A percentile compares a stretch with the other conserved stretches of the same genome.
Evolutionary conservation across 495 filamentous ascomycete species (phyloP).

Genomic region (Penicillium verhagenii): DNA sequence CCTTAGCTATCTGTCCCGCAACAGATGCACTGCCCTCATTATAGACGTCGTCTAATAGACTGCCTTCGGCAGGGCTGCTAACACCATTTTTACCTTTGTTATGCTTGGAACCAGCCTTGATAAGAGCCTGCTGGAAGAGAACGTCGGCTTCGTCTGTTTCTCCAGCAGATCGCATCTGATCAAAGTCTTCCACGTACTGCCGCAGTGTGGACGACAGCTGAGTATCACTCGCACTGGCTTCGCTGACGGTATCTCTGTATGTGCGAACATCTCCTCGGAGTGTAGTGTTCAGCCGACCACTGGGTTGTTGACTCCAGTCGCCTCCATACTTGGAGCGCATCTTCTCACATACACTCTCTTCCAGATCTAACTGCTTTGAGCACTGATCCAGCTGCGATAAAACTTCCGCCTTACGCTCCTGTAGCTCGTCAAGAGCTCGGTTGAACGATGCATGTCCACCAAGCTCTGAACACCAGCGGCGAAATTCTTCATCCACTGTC

Average conservation of each 20-base stretch:
- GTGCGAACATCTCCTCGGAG: slow-evolving; percentile 81
- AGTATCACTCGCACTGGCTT: slow-evolving; percentile 82
- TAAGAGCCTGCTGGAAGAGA: slow-evolving; percentile 80
- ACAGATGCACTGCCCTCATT: slow-evolving; percentile 76
- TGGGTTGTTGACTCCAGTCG: slow-evolving; percentile 97
- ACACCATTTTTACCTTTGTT: slow-evolving; percentile 62
- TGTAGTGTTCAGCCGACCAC: slow-evolving; percentile 81
- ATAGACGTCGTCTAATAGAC: slow-evolving; percentile 87
- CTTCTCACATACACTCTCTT: slow-evolving; percentile 97
- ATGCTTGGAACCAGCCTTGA: slow-evolving; percentile 61
- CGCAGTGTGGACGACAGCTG: slow-evolving; percentile 82
- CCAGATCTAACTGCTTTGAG: slow-evolving; percentile 86
- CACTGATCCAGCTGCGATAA: slow-evolving; percentile 69
- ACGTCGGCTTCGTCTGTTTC: slow-evolving; percentile 86
- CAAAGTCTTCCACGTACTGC: slow-evolving; percentile 81
- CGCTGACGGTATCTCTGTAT: slow-evolving; percentile 84
- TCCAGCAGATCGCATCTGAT: slow-evolving; percentile 91
- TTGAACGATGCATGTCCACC: slow-evolving; percentile 75
- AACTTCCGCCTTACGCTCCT: slow-evolving; percentile 73
- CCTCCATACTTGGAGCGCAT: slow-evolving; percentile 96
- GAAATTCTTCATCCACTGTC: slow-evolving; percentile 85
- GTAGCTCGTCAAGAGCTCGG: slow-evolving; percentile 73
- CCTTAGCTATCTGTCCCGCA: slow-evolving; percentile 80
- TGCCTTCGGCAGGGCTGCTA: slow-evolving; percentile 69
- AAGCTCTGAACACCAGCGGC: slow-evolving; percentile 89